Percentiles rank a stretch among this genome's conserved stretches.
Conservation (phyloP, 129 eudicot genomes). For the Chrysanthemum seticuspe region DNA sequence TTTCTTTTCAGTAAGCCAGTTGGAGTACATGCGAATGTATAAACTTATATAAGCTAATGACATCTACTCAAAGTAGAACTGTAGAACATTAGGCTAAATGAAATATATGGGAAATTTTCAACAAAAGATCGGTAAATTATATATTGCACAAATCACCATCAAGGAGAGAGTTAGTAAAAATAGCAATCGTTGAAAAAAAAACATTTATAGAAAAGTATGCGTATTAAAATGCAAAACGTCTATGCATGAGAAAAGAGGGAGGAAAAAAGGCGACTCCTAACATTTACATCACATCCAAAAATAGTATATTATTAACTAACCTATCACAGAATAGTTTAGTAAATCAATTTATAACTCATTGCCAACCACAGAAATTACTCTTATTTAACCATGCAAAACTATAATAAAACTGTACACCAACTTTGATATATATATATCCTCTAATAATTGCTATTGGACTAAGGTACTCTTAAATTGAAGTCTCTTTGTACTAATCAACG, state of each 20-base stretch:
- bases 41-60: too few species aligned
- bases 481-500: too few species aligned
- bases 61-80: too few species aligned
- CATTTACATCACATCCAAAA: slow-evolving; percentile 25
- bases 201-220: slow-evolving; percentile 11
- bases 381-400: neutral
- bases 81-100: too few species aligned
- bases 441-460: neutral
- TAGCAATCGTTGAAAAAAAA: slow-evolving; percentile 14
- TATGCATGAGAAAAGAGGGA: slow-evolving; percentile 33
- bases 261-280: slow-evolving; percentile 24
- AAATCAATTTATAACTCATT: neutral
- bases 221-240: slow-evolving; percentile 24
- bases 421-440: neutral
- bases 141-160: slow-evolving; percentile 27
- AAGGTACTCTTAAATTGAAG: too few species aligned
- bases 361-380: neutral
- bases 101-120: slow-evolving; percentile 1
- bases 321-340: neutral
- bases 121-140: slow-evolving; percentile 20
- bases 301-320: slow-evolving; percentile 6
- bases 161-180: slow-evolving; percentile 23
- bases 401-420: too few species aligned
- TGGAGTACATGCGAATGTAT: too few species aligned
- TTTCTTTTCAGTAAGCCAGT: too few species aligned